These are phyloP conservation scores for Colletotrichum spinosum DNA, from an alignment of 2,329 filamentous ascomycete genomes.

Conservation along the genomic window DNA sequence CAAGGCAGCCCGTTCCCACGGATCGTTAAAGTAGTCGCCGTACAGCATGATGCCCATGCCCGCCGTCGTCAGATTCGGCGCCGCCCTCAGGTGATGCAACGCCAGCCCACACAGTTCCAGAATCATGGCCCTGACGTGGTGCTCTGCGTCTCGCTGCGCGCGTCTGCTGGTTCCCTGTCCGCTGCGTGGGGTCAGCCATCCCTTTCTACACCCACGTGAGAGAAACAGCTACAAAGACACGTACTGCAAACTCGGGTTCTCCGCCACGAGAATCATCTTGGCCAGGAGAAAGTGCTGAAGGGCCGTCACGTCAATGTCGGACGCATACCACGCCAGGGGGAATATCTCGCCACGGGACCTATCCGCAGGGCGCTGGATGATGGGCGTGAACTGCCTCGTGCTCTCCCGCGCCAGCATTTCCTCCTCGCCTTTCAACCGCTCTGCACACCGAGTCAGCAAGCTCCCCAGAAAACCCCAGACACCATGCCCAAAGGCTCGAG, in stretches of 20 bases:
- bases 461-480: too few species aligned
- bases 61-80: slow-evolving; percentile 52
- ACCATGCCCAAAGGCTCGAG: neutral
- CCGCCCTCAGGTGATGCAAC: slow-evolving; percentile 51
- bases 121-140: slow-evolving; percentile 51
- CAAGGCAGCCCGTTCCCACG: slow-evolving; percentile 51
- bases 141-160: slow-evolving; percentile 49
- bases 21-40: slow-evolving; percentile 55
- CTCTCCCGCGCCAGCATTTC: neutral
- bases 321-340: slow-evolving; percentile 53
- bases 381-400: slow-evolving; percentile 40
- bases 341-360: slow-evolving; percentile 53
- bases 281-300: slow-evolving; percentile 54
- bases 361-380: slow-evolving; percentile 48
- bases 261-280: slow-evolving; percentile 53
- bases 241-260: slow-evolving; percentile 52
- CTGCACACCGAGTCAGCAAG: neutral
- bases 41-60: slow-evolving; percentile 55
- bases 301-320: slow-evolving; percentile 53
- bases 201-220: neutral
- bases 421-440: slow-evolving; percentile 1
- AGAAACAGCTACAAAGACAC: slow-evolving; percentile 3
- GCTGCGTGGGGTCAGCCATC: neutral
- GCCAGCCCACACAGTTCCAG: slow-evolving; percentile 55
- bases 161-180: slow-evolving; percentile 42